Evolutionary conservation across 352 stramenopile genomes (phyloP), one percentile per base, ranked within the genome.

Genomic region (Phytophthora syringae): DNA sequence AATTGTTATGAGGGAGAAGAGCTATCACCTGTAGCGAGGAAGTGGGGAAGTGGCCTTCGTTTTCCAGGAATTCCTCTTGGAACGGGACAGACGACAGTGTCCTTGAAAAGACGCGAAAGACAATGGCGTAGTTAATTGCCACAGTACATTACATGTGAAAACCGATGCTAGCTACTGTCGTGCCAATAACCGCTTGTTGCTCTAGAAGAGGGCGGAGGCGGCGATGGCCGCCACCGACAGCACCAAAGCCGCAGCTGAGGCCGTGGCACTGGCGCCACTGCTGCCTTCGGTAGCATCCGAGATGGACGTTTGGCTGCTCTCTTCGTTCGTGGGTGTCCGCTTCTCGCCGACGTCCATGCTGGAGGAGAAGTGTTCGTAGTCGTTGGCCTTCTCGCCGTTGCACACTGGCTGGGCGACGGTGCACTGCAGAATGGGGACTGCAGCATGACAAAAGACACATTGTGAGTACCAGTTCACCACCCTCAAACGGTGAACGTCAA

Each of bases 331-430:
- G 6, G 71, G 71, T 2, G 27, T 59, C 3, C 60, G 54, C 49
- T 74, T 78, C 21, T 74, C 70, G 24, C 70, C 66, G 7, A 79
- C 70, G 12, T 49, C 49, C 2, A 50, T 61, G 27, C 47, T 64
- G 3, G 50, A 53, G 11, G 24, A 18, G 16, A 48, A 18, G 55
- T 75, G 61, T 45, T 64, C 37, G 67, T 75, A 75, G 40, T 30
- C 57, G 45, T 77, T 77, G 21, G 47, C 62, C 58, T 77, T 77
- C 30, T 67, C 22, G 22, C 70, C 73, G 49, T 79, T 80, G 72
- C 76, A 84, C 16, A 67, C 58, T 15, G 76, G 76, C 48, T 82
- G 73, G 5, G 60, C 21, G 42, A 77, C 55, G 1, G 70, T 73
- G 57, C 76, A 84, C 48, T 77, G 48, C 5, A 84, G 51, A 57